Evolutionary conservation across 78 protist species (phyloP).

Genomic region (Dictyostelium capitatum): DNA sequence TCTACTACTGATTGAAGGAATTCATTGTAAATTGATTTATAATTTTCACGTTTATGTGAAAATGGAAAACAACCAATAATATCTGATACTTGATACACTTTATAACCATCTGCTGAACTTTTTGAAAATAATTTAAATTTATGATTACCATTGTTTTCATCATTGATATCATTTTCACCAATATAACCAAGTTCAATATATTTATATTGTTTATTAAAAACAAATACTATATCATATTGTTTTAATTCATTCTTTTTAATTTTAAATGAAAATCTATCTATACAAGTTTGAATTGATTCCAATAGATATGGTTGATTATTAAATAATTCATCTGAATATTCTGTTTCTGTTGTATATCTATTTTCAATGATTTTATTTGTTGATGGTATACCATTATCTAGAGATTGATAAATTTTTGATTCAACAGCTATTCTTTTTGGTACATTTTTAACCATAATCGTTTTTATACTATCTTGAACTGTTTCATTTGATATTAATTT

Average conservation of each 20-base stretch:
- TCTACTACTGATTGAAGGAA: neutral
- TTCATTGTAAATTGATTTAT: neutral
- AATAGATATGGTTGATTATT: neutral
- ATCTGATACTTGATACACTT: neutral
- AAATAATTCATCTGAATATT: too few relatives aligned
- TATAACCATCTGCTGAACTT: neutral
- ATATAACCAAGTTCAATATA: neutral
- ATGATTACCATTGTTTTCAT: neutral
- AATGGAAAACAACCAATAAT: neutral
- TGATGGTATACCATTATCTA: neutral
- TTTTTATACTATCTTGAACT: too few relatives aligned
- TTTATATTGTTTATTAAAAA: neutral
- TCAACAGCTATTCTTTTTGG: too few relatives aligned
- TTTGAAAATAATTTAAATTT: neutral
- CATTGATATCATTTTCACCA: neutral
- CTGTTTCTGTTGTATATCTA: too few relatives aligned
- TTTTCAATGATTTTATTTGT: neutral
- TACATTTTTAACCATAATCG: too few relatives aligned
- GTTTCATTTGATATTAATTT: too few relatives aligned
- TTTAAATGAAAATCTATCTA: constrained; percentile 16
- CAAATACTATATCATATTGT: neutral
- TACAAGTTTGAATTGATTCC: constrained; percentile 10
- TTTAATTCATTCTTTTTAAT: neutral
- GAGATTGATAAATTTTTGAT: too few relatives aligned
- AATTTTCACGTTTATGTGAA: neutral